Evolutionary conservation across 352 stramenopile genomes (phyloP).

Genomic region (Peronospora farinosa): DNA sequence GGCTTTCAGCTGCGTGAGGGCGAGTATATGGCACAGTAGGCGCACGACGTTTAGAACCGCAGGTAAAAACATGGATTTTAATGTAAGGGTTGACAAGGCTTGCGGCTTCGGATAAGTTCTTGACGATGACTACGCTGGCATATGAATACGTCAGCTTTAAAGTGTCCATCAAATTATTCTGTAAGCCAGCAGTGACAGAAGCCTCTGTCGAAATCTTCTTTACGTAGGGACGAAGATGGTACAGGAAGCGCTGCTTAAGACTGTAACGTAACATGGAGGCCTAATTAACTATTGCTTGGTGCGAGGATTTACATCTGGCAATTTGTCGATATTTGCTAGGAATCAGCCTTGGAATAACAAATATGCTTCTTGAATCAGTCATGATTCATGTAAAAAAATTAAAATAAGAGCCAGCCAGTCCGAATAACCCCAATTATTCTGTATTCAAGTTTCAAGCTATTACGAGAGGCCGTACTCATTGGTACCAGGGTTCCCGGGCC

Average conservation of each 20-base stretch:
- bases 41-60: constrained; percentile 21
- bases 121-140: too few relatives aligned
- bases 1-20: constrained; percentile 60
- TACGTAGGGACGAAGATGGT: constrained; percentile 39
- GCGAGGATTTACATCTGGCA: constrained; percentile 18
- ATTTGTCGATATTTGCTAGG: constrained; percentile 38
- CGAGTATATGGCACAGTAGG: constrained; percentile 65
- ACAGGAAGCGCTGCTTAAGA: constrained; percentile 50
- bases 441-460: too few relatives aligned
- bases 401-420: too few relatives aligned
- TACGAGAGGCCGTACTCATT: too few relatives aligned
- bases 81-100: constrained; percentile 24
- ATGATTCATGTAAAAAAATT: too few relatives aligned
- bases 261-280: constrained; percentile 36
- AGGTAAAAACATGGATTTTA: constrained; percentile 5
- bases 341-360: too few relatives aligned
- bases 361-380: too few relatives aligned
- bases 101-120: constrained; percentile 43
- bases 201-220: constrained; percentile 27
- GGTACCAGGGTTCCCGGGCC: too few relatives aligned
- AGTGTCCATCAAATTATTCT: constrained; percentile 51
- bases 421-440: too few relatives aligned
- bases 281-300: constrained; percentile 38
- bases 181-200: constrained; percentile 33
- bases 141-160: constrained; percentile 55